Conservation (phyloP, 192 early-diverging fungal genomes). For the Coemansia sp. region DNA sequence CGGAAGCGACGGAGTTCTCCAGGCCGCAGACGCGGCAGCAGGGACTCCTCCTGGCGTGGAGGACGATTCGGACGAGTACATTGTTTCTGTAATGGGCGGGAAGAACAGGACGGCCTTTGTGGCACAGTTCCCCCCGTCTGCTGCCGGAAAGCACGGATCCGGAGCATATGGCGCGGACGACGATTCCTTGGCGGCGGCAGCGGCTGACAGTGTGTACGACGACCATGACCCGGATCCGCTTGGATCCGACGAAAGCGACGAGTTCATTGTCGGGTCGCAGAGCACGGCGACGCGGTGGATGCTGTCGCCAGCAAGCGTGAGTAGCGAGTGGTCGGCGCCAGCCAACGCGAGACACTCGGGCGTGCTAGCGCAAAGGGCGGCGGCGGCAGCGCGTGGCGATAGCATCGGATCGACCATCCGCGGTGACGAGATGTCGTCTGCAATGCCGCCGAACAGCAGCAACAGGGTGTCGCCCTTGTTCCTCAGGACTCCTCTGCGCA, state of each 20-base stretch:
- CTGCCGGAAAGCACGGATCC: background rate
- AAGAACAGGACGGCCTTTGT: background rate
- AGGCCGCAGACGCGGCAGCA: background rate
- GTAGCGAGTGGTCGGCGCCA: background rate
- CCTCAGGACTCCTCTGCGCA: slow-evolving; percentile 2
- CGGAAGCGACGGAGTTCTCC: background rate
- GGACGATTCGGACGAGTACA: background rate
- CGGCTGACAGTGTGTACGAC: slow-evolving; percentile 1
- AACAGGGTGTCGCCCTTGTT: slow-evolving; percentile 12
- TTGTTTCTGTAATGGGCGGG: background rate
- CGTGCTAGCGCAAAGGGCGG: background rate
- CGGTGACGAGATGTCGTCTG: slow-evolving; percentile 13
- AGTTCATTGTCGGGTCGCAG: slow-evolving; percentile 30
- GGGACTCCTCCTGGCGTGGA: background rate
- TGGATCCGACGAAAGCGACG: slow-evolving; percentile 16
- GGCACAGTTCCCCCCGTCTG: background rate
- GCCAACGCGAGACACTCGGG: background rate
- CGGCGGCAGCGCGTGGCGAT: slow-evolving; percentile 15
- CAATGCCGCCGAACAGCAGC: background rate
- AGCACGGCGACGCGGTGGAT: slow-evolving; percentile 10
- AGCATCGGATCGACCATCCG: slow-evolving; percentile 45
- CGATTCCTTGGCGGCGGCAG: background rate
- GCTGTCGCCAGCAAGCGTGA: background rate
- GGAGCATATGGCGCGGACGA: background rate
- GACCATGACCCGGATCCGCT: background rate